Evolutionary conservation across 192 early-diverging fungal genomes (phyloP).

Genomic region (Podochytrium sp.): DNA sequence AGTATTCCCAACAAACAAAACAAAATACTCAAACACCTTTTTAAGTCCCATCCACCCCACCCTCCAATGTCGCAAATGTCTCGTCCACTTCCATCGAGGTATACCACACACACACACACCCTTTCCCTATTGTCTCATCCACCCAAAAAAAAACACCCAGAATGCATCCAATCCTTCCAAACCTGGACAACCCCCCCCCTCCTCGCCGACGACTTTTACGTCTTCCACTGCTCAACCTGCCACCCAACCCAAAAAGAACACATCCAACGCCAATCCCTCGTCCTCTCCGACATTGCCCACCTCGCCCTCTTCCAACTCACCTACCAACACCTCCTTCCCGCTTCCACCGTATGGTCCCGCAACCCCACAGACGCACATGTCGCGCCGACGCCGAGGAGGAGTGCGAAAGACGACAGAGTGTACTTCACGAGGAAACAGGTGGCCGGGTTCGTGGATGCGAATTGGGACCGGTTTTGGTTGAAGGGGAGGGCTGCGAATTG

Average conservation of each 20-base stretch:
- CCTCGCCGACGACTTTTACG: constrained; percentile 72
- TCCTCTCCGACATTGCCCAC: constrained; percentile 69
- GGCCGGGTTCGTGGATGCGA: constrained; percentile 65
- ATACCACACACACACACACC: neutral
- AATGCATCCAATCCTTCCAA: constrained; percentile 59
- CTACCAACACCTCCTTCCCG: constrained; percentile 42
- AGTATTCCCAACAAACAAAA: neutral
- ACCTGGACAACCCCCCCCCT: constrained; percentile 60
- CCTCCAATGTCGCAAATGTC: constrained; percentile 31
- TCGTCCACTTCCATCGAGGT: constrained; percentile 41
- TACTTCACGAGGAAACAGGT: constrained; percentile 60
- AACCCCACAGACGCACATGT: constrained; percentile 23
- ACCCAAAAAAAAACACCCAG: constrained; percentile 29
- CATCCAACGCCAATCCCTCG: constrained; percentile 60
- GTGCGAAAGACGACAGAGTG: neutral
- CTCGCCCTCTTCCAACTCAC: constrained; percentile 66
- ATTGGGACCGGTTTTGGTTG: constrained; percentile 72
- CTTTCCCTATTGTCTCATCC: neutral
- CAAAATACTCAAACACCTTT: neutral
- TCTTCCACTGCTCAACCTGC: constrained; percentile 64
- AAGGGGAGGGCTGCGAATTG: constrained; percentile 64
- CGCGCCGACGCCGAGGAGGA: constrained; percentile 27
- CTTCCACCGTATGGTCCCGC: constrained; percentile 30
- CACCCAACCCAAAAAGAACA: constrained; percentile 49
- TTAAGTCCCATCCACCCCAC: neutral